Evolutionary conservation across 345 rosid genomes (phyloP).

Genomic region (Corymbia maculata): DNA sequence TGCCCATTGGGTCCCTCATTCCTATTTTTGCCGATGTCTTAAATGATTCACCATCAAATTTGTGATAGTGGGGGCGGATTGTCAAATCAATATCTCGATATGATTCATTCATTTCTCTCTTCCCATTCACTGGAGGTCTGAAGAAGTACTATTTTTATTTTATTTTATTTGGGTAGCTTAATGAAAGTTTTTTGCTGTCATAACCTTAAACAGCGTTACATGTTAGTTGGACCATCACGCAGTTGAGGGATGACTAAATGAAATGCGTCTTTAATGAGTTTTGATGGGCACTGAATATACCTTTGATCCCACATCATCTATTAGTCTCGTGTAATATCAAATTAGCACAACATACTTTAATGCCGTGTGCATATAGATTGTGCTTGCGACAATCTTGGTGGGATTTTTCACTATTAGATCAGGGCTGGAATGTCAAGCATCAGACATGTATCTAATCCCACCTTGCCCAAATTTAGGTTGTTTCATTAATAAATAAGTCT

Average conservation of each 20-base stretch:
- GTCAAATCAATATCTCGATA: not conserved
- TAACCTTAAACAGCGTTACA: not conserved
- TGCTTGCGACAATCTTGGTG: not conserved
- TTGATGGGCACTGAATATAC: not conserved
- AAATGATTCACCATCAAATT: no score
- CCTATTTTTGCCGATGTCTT: no score
- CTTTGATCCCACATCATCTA: not conserved
- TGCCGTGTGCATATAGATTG: not conserved
- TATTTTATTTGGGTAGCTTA: not conserved
- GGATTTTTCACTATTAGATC: not conserved
- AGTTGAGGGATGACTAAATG: not conserved
- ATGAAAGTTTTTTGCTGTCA: not conserved
- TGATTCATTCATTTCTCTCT: not conserved
- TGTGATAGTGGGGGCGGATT: not conserved
- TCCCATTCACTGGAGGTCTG: not conserved
- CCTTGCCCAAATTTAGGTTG: not conserved
- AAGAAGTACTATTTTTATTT: not conserved
- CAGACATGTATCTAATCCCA: not conserved
- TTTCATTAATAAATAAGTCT: not conserved
- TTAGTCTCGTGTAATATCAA: not conserved
- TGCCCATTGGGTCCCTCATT: no score
- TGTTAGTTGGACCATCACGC: not conserved
- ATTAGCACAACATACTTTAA: not conserved
- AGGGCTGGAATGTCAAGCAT: not conserved
- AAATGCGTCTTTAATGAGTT: not conserved